phyloP scores from a whole-genome alignment of 352 stramenopile genomes.

The Phytophthora niederhauseri region DNA sequence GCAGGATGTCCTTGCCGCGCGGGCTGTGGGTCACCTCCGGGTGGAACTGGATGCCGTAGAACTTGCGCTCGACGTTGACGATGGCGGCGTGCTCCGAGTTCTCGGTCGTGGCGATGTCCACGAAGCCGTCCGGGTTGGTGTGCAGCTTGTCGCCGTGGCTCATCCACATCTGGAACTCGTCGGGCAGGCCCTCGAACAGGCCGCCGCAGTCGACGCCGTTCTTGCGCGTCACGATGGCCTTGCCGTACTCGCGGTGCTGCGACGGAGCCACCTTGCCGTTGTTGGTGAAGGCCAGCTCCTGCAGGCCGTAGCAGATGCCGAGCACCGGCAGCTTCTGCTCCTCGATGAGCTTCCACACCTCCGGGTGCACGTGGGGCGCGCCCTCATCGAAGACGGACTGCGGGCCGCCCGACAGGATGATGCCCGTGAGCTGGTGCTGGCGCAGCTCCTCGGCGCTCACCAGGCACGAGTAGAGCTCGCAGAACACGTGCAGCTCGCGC shows the following conservation, averaged over 20 bases:
- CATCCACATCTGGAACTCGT: slow-evolving; percentile 99
- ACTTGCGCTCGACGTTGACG: slow-evolving; percentile 93
- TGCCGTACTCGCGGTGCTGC: slow-evolving; percentile 97
- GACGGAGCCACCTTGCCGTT: slow-evolving; percentile 95
- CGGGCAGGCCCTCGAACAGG: slow-evolving; percentile 92
- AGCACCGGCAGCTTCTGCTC: slow-evolving; percentile 97
- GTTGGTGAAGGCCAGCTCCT: slow-evolving; percentile 96
- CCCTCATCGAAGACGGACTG: slow-evolving; percentile 97
- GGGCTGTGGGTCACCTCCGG: slow-evolving; percentile 98
- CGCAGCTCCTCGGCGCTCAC: slow-evolving; percentile 93
- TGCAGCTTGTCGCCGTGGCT: slow-evolving; percentile 99
- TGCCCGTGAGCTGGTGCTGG: slow-evolving; percentile 94
- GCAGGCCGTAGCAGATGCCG: slow-evolving; percentile 98
- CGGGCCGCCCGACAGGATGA: slow-evolving; percentile 98
- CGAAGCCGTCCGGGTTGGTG: slow-evolving; percentile 93
- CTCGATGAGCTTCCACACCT: slow-evolving; percentile 97
- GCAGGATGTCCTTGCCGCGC: slow-evolving; percentile 94
- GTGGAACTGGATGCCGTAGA: slow-evolving; percentile 99
- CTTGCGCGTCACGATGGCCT: slow-evolving; percentile 92
- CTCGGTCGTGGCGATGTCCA: slow-evolving; percentile 86
- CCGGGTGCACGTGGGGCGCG: slow-evolving; percentile 93
- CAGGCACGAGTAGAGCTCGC: slow-evolving; percentile 99
- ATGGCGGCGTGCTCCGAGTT: slow-evolving; percentile 96
- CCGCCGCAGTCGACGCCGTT: slow-evolving; percentile 55
- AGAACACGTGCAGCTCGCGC: slow-evolving; percentile 98